A percentile compares a stretch with the other conserved stretches of the same genome.
phyloP scores from a whole-genome alignment of 441 rosid species.

The Viola pubescens region DNA sequence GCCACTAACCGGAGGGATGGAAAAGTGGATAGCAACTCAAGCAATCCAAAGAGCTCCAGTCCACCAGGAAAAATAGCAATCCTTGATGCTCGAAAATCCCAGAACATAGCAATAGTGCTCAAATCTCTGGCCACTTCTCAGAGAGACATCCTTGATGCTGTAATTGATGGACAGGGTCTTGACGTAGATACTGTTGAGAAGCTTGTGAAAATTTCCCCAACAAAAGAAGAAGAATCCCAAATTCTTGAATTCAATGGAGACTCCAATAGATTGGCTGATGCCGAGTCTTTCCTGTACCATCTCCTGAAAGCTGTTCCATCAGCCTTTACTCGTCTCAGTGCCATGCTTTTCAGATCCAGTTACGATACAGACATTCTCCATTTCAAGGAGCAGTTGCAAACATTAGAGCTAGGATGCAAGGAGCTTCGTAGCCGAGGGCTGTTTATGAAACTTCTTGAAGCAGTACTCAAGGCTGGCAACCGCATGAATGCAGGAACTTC shows the following conservation, averaged over 20 bases:
- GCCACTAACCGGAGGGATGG: conserved; percentile 43
- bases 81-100: conserved; percentile 71
- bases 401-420: conserved; percentile 52
- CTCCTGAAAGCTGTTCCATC: conserved; percentile 67
- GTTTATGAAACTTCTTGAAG: conserved; percentile 83
- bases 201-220: conserved; percentile 60
- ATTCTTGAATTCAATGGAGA: conserved; percentile 58
- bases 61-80: conserved; percentile 40
- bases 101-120: conserved; percentile 69
- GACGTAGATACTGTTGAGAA: conserved; percentile 63
- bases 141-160: conserved; percentile 43
- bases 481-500: conserved; percentile 93
- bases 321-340: conserved; percentile 54
- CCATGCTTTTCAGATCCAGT: conserved; percentile 63
- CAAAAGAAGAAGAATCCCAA: conserved; percentile 55
- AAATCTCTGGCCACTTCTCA: conserved; percentile 57
- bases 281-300: conserved; percentile 66
- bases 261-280: conserved; percentile 48
- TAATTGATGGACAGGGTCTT: conserved; percentile 52
- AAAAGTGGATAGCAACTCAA: conserved; percentile 5
- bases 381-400: conserved; percentile 41
- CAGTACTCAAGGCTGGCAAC: conserved; percentile 87
- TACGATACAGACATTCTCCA: conserved; percentile 52
- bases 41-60: conserved; percentile 15
- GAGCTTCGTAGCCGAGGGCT: conserved; percentile 73